phyloP scores from a whole-genome alignment of 371 early-diverging fungal species.

The Mucor irregularis region DNA sequence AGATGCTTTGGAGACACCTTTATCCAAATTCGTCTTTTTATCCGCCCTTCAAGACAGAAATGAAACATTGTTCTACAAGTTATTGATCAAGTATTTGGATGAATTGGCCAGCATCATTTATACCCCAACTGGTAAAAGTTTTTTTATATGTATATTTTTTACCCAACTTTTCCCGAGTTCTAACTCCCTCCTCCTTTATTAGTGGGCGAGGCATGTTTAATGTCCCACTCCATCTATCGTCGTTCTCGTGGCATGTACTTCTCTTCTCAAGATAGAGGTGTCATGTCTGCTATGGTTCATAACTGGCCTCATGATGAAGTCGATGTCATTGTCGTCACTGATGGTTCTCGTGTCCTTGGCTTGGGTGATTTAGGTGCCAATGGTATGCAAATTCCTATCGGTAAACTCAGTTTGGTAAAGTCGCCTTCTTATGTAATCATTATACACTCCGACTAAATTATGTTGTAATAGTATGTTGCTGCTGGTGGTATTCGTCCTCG shows the following conservation, averaged over 20 bases:
- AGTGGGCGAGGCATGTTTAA: slow-evolving; percentile 54
- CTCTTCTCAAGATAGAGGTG: slow-evolving; percentile 58
- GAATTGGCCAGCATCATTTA: slow-evolving; percentile 52
- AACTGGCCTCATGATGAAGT: slow-evolving; percentile 63
- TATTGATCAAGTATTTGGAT: slow-evolving; percentile 60
- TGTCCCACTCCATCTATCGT: slow-evolving; percentile 65
- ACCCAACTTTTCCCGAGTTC: slow-evolving; percentile 15
- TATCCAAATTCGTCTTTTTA: slow-evolving; percentile 61
- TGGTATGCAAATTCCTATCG: slow-evolving; percentile 69
- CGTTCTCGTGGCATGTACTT: slow-evolving; percentile 69
- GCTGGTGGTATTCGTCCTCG: slow-evolving; percentile 68
- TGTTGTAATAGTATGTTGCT: slow-evolving; percentile 51
- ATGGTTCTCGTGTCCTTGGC: slow-evolving; percentile 68
- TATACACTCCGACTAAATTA: slow-evolving; percentile 3
- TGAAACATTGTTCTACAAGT: slow-evolving; percentile 67
- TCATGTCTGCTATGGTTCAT: slow-evolving; percentile 60
- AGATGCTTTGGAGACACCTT: slow-evolving; percentile 56
- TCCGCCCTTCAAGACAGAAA: slow-evolving; percentile 59
- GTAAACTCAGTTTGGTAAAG: slow-evolving; percentile 62
- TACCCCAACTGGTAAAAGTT: slow-evolving; percentile 46
- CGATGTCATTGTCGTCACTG: slow-evolving; percentile 70
- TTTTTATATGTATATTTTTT: slow-evolving; percentile 4
- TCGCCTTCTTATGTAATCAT: slow-evolving; percentile 10
- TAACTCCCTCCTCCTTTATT: slow-evolving; percentile 9
- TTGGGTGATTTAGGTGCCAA: slow-evolving; percentile 71